Conservation (phyloP, 2,329 filamentous ascomycete genomes). For the Xylariaceae sp. region DNA sequence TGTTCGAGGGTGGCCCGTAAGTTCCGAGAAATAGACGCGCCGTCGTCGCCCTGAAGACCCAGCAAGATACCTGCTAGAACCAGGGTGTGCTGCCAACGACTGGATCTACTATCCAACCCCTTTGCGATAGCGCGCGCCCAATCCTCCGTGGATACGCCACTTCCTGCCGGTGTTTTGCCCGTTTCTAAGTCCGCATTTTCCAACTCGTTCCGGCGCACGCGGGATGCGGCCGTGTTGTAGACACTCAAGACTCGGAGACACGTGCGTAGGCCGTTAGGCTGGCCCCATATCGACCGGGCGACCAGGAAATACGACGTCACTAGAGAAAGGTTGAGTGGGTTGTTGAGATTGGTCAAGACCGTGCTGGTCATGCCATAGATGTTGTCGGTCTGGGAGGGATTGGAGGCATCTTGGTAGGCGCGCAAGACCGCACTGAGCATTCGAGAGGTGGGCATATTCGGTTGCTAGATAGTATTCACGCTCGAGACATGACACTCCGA, state of each 20-base stretch:
- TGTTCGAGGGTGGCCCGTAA: constrained; percentile 65
- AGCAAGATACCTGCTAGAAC: constrained; percentile 73
- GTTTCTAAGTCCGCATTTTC: constrained; percentile 32
- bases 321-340: constrained; percentile 68
- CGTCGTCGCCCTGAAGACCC: constrained; percentile 63
- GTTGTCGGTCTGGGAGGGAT: constrained; percentile 47
- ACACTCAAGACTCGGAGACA: constrained; percentile 64
- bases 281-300: constrained; percentile 65
- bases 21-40: constrained; percentile 56
- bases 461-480: not conserved
- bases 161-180: constrained; percentile 32
- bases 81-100: constrained; percentile 78
- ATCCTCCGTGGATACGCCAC: constrained; percentile 44
- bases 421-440: constrained; percentile 63
- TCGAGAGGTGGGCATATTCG: constrained; percentile 59
- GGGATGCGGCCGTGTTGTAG: constrained; percentile 61
- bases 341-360: constrained; percentile 64
- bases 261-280: constrained; percentile 55
- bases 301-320: constrained; percentile 67
- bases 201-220: constrained; percentile 46
- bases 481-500: constrained; percentile 5
- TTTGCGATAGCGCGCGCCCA: constrained; percentile 55
- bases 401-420: constrained; percentile 50
- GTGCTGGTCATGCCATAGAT: constrained; percentile 62
- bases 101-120: constrained; percentile 54